Evolutionary conservation across 2,329 filamentous ascomycete genomes (phyloP), one percentile per base, ranked within the genome.

Genomic region (Sporothrix sp.): DNA sequence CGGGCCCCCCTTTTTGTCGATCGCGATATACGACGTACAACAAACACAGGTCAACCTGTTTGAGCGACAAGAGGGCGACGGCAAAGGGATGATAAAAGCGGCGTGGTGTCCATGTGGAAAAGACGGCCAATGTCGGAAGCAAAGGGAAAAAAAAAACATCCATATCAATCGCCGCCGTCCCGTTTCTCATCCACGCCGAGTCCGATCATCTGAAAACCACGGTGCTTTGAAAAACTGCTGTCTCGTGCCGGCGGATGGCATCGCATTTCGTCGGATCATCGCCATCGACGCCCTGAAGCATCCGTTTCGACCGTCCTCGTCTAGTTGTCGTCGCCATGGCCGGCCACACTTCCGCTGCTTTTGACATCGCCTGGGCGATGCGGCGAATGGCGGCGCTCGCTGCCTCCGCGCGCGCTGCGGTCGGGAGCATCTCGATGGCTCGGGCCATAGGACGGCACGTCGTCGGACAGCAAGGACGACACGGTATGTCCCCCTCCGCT

Each of bases 391-490:
- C 60, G 59, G 44, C 60, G 61, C 35, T 64, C 63, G 48, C 59
- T 54, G 47, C 65, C 63, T 49, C 58, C 33, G 7, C 36, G 43
- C 13, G 43, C 23, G 6, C 44, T 33, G 9, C 16, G 33, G 3
- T 52, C 58, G 39, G 53, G 40, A 18, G 36, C 43, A 27, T 57
- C 58, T 45, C 58, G 16, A 56, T 21, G 51, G 25, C 48, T 54
- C 40, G 51, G 43, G 32, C 55, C 45, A 36, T 55, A 54, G 8
- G 58, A 60, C 20, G 62, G 63, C 18, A 64, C 63, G 36, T 71
- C 65, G 28, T 70, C 69, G 11, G 70, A 67, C 48, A 73, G 57
- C 45, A 73, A 52, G 6, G 70, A 72, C 20, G 70, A 72, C 43
- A 72, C 69, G 13, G 69, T 66, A 53, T 73, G 70, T n/a, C 62